Conservation (phyloP, 768 basidiomycete genomes). For the Boletus bicolor region DNA sequence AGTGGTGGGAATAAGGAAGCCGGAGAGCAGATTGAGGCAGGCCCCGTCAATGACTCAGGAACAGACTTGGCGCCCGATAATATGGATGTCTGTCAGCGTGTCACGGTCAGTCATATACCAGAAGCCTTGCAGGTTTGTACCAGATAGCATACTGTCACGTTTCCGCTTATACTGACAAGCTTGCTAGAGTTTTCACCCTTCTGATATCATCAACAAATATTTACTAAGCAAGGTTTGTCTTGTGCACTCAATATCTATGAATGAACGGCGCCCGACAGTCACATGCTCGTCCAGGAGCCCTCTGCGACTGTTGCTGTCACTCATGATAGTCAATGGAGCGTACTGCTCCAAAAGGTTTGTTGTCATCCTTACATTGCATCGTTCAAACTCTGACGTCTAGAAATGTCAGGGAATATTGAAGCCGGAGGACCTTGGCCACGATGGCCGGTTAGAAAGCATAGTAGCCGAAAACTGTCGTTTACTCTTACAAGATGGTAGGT, state of each 20-base stretch:
- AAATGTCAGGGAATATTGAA: background rate
- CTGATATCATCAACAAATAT: slow-evolving; percentile 12
- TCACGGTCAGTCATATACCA: slow-evolving; percentile 1
- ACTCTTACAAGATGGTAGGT: background rate
- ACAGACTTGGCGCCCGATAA: background rate
- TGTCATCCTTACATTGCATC: background rate
- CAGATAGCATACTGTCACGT: background rate
- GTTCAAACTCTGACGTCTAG: background rate
- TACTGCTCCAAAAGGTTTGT: slow-evolving; percentile 3
- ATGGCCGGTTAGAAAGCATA: background rate
- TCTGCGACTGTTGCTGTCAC: slow-evolving; percentile 2
- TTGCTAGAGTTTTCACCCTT: slow-evolving; percentile 9
- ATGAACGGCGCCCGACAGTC: background rate
- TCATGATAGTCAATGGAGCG: slow-evolving; percentile 11
- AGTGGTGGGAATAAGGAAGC: background rate
- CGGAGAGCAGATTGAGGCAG: background rate
- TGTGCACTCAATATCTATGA: background rate
- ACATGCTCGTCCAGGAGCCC: background rate
- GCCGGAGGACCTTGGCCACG: background rate
- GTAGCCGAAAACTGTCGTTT: background rate
- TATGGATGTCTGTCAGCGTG: background rate
- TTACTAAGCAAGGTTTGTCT: slow-evolving; percentile 1
- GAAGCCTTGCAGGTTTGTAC: background rate
- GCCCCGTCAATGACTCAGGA: background rate
- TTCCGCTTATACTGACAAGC: background rate